A percentile compares a stretch with the other conserved stretches of the same genome.
Evolutionary conservation across 441 rosid genomes (phyloP).

Genomic region (Corymbia calophylla): DNA sequence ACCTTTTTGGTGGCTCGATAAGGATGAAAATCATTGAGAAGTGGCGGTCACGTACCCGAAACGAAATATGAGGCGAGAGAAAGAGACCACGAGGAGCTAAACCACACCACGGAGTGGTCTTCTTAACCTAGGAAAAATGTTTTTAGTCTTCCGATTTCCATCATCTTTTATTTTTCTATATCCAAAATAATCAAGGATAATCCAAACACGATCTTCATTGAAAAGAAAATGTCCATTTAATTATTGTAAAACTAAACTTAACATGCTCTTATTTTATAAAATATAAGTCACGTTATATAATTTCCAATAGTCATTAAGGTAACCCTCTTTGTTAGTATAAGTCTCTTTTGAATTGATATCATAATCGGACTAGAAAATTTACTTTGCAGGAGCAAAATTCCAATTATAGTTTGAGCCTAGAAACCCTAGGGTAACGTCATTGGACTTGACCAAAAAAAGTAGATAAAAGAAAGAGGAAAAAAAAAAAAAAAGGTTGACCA

Average conservation of each 20-base stretch:
- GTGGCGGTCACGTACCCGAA: background rate
- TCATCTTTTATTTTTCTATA: background rate
- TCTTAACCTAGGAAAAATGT: background rate
- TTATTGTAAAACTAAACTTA: background rate
- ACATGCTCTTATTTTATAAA: background rate
- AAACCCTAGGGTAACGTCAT: background rate
- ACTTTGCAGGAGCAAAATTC: background rate
- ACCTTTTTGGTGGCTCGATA: background rate
- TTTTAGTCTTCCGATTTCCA: rapidly evolving
- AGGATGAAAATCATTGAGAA: background rate
- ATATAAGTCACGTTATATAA: background rate
- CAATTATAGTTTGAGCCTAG: background rate
- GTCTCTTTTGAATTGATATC: background rate
- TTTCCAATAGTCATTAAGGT: background rate
- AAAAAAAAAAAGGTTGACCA: background rate
- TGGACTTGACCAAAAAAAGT: background rate
- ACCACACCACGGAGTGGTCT: background rate
- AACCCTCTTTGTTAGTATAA: background rate
- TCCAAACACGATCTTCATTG: background rate
- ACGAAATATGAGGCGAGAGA: background rate
- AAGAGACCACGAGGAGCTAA: background rate
- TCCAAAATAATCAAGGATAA: too few species aligned
- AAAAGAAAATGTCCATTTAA: background rate
- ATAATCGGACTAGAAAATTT: background rate
- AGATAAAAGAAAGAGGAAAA: background rate